Base-by-base conservation (phyloP, 495 filamentous ascomycete genomes). In the Parachaetomium inaequale region DNA sequence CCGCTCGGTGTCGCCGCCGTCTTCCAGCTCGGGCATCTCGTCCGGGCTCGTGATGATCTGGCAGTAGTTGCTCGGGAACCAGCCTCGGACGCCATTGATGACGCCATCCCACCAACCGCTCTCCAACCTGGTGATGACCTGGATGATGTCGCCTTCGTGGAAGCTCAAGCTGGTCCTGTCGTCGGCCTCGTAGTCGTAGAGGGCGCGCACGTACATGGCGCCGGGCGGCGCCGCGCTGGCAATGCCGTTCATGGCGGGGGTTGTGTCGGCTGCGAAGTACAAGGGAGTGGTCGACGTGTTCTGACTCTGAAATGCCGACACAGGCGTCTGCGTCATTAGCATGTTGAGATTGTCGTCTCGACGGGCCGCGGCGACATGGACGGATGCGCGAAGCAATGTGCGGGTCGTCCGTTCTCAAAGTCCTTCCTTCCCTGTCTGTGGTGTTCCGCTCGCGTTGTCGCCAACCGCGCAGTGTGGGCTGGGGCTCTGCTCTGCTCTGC, bases 51-150 rank as follows among this genome's bases (percentile, higher is more conserved):
- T 78, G 68, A 97, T 89, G 43, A 94, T 83, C 57, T 87, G 83
- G 76, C 94, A 98, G 76, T 98, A 98, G 73, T 98, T 98, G 81
- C 94, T 98, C 8, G 94, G 94, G 77, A 98, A 98, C 94, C 94
- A 98, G 58, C 94, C 94, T 65, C 94, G 86, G 61, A 93, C 86
- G 49, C 89, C 92, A 63, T 93, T 88, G 70, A 98, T 93, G 42
- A 98, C 90, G 11, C 94, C 94, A 76, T 98, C 94, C 94, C 94
- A 98, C 94, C 94, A 98, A 10, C 94, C 94, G 64, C 92, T 98
- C 68, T 97, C 95, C 45, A 98, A 81, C 74, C 96, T 93, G 59
- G 96, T 98, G 61, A 98, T 88, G 67, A 98, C 94, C 77, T 97
- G 92, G 62, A 98, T 98, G 60, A 96, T 86, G 71, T 98, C 94